Evolutionary conservation across 371 early-diverging fungal genomes (phyloP).

Genomic region (Mucor circinelloides): DNA sequence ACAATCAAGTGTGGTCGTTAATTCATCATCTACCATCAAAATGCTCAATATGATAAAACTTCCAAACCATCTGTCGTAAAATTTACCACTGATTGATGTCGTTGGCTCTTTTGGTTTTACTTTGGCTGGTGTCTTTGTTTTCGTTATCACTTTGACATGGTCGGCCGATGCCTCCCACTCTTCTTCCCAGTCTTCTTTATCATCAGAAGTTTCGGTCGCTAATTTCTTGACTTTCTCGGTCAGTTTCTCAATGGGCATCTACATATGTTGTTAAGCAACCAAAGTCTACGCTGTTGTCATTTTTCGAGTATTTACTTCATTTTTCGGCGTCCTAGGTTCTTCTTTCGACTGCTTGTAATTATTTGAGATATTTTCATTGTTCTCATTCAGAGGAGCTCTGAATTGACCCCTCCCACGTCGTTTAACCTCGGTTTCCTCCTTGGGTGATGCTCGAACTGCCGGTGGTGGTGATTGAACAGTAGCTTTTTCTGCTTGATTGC

Average conservation of each 20-base stretch:
- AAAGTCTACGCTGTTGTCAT: not conserved
- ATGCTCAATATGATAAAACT: not conserved
- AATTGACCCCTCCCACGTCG: conserved; percentile 35
- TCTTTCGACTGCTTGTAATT: not conserved
- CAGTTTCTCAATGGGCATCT: not conserved
- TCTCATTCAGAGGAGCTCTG: conserved; percentile 25
- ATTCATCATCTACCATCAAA: conserved; percentile 24
- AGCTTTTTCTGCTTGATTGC: not conserved
- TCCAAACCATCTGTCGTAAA: not conserved
- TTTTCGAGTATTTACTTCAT: not conserved
- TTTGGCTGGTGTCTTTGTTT: not conserved
- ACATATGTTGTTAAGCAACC: not conserved
- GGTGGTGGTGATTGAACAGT: not conserved
- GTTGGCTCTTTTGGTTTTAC: not conserved
- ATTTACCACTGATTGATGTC: not conserved
- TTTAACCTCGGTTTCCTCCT: conserved; percentile 1
- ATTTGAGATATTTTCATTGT: not conserved
- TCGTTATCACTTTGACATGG: not conserved
- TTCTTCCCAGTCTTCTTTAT: conserved; percentile 9
- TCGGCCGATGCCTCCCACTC: conserved; percentile 2
- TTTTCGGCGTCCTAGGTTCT: not conserved
- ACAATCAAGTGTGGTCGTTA: conserved; percentile 49
- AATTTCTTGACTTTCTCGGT: conserved; percentile 20
- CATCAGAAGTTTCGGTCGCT: not conserved
- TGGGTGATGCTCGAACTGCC: not conserved